Percentiles rank a stretch among this genome's conserved stretches.
These are phyloP conservation scores for Trypanosoma mega DNA, from an alignment of 208 protist species.

Conservation along the genomic window DNA sequence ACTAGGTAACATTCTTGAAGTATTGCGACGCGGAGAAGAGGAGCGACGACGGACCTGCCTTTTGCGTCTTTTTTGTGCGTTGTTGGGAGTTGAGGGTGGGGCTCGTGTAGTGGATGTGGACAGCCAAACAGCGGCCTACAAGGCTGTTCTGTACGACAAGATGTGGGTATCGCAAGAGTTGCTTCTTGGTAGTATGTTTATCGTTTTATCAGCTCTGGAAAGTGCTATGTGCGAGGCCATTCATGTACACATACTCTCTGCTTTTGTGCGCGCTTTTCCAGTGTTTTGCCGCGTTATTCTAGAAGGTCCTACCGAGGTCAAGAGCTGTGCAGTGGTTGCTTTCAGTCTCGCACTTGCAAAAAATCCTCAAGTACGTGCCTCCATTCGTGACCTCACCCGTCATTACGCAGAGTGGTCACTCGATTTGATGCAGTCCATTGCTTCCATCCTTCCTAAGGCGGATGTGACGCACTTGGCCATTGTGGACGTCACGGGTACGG, in stretches of 20 bases:
- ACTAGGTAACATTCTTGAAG: not conserved
- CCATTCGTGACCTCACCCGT: not conserved
- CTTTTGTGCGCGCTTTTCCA: constrained; percentile 5
- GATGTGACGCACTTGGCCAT: not conserved
- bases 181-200: not conserved
- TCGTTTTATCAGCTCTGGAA: constrained; percentile 4
- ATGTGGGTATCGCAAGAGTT: constrained; percentile 12
- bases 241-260: constrained; percentile 3
- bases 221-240: not conserved
- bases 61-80: not conserved
- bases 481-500: not conserved
- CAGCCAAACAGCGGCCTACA: constrained; percentile 4
- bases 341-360: constrained; percentile 2
- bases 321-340: not conserved
- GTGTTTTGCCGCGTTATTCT: constrained; percentile 7
- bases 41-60: not conserved
- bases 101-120: not conserved
- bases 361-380: constrained; percentile 3
- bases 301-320: not conserved
- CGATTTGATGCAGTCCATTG: not conserved
- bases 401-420: constrained; percentile 9
- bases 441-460: not conserved
- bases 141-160: constrained; percentile 3
- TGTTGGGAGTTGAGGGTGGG: constrained; percentile 10
- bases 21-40: not conserved